A percentile compares a stretch with the other conserved stretches of the same genome.
These are phyloP conservation scores for Fusarium sp. DNA, from an alignment of 2,329 filamentous ascomycete species.

Conservation along the genomic window DNA sequence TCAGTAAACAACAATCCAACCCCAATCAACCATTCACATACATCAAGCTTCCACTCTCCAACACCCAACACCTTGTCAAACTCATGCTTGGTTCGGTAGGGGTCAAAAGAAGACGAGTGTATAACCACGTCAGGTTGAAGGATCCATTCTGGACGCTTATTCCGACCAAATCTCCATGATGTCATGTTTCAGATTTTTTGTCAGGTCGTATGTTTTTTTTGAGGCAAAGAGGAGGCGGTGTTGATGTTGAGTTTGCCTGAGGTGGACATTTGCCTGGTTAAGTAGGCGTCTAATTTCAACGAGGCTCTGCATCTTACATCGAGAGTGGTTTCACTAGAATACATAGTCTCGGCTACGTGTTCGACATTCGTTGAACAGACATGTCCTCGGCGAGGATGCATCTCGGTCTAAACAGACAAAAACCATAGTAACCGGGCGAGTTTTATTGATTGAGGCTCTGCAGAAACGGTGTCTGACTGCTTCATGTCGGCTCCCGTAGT, in stretches of 20 bases:
- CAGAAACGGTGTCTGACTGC: background rate
- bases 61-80: background rate
- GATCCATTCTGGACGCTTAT: background rate
- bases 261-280: background rate
- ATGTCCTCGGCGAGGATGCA: background rate
- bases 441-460: background rate
- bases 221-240: background rate
- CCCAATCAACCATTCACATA: background rate
- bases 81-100: background rate
- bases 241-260: background rate
- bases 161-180: background rate
- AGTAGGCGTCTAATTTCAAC: background rate
- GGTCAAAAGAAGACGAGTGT: constrained; percentile 4
- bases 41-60: background rate
- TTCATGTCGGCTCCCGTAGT: background rate
- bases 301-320: background rate
- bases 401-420: background rate
- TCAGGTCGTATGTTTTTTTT: background rate
- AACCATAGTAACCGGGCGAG: background rate
- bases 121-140: background rate
- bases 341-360: background rate
- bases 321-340: background rate
- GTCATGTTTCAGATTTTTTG: background rate
- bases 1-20: background rate
- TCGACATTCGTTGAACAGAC: background rate